Percentiles rank a stretch among this genome's conserved stretches.
Conservation (phyloP, 1,284 basidiomycete species). For the Ceratobasidium theobromae region DNA sequence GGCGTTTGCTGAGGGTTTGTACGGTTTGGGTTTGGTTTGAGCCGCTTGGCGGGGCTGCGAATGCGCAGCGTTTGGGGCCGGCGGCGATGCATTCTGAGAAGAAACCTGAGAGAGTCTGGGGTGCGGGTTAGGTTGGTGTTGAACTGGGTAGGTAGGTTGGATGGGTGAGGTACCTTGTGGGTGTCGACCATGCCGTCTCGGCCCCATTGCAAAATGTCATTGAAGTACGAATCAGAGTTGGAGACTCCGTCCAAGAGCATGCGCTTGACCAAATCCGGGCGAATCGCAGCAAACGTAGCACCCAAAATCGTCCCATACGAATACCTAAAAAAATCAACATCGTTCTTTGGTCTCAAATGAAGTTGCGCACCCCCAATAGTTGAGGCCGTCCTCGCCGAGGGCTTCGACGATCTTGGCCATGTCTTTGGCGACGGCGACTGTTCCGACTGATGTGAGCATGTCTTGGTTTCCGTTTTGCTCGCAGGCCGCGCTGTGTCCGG, state of each 20-base stretch:
- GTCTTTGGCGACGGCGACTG: slow-evolving; percentile 37
- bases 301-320: slow-evolving; percentile 39
- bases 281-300: slow-evolving; percentile 37
- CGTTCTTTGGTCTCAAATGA: not conserved
- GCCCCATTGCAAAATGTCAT: slow-evolving; percentile 37
- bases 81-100: slow-evolving; percentile 9
- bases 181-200: slow-evolving; percentile 35
- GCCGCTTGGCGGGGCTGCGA: not conserved
- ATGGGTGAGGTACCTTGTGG: slow-evolving; percentile 31
- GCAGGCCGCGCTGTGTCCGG: slow-evolving; percentile 29
- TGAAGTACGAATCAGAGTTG: slow-evolving; percentile 34
- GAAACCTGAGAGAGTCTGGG: slow-evolving; percentile 22
- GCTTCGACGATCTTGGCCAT: slow-evolving; percentile 38
- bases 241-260: slow-evolving; percentile 40
- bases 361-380: slow-evolving; percentile 10
- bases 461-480: slow-evolving; percentile 33
- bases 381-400: slow-evolving; percentile 35
- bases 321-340: not conserved
- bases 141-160: not conserved
- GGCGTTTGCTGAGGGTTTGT: slow-evolving; percentile 5
- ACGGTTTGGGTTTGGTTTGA: not conserved
- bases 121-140: not conserved
- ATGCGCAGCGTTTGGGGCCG: not conserved
- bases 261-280: slow-evolving; percentile 31
- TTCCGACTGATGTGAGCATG: slow-evolving; percentile 36